These are phyloP conservation scores for Tetracentron sinense DNA, from an alignment of 164 flowering plant genomes.

Conservation along the genomic window DNA sequence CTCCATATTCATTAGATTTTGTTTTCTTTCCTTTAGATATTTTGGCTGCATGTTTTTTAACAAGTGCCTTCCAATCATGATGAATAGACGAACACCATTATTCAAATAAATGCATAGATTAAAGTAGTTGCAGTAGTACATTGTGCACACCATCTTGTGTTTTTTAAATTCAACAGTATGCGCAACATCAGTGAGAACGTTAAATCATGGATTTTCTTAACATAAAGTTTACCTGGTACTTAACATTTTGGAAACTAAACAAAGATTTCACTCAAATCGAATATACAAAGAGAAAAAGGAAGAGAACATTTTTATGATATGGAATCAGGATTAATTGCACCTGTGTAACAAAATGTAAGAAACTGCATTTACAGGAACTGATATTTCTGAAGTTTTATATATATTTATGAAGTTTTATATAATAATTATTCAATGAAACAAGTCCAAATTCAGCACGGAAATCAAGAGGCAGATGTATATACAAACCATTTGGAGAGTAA, in stretches of 20 bases:
- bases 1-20: no score
- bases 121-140: no score
- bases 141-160: not conserved
- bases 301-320: not conserved
- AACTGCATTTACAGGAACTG: no score
- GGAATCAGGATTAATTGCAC: not conserved
- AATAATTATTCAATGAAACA: not conserved
- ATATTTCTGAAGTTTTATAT: no score
- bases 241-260: not conserved
- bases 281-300: not conserved
- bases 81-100: no score
- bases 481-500: constrained; percentile 65
- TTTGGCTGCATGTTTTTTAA: no score
- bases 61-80: no score
- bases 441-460: constrained; percentile 2
- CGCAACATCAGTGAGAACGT: not conserved
- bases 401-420: no score
- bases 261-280: not conserved
- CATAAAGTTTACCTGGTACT: not conserved
- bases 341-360: no score
- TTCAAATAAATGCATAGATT: no score
- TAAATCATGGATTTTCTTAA: not conserved
- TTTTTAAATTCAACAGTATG: not conserved
- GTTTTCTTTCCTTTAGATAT: no score
- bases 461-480: not conserved